Evolutionary conservation across 2,329 filamentous ascomycete genomes (phyloP), one percentile per base, ranked within the genome.

Genomic region (Leptographium lundbergii): DNA sequence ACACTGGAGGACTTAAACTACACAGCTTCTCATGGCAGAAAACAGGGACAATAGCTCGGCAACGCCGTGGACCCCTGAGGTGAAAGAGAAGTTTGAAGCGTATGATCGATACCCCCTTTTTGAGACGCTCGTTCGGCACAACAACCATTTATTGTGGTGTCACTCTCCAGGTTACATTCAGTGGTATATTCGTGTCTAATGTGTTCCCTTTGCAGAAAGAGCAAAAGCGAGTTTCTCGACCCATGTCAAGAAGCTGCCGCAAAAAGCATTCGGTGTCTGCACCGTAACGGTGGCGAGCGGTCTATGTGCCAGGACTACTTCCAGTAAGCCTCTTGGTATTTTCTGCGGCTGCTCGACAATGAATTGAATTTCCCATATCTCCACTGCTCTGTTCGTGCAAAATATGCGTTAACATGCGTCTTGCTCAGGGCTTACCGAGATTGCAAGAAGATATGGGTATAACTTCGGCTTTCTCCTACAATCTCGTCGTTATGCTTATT

Each of bases 291-390:
- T 25, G 91, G 89, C 17, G 90, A 97, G 69, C 82, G 85, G 64
- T 77, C 85, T n/a, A 88, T 97, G 87, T 99, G 94, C 70, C 79
- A 81, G 64, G 92, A 97, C 71, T 97, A 95, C 70, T 97, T 99
- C 69, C 89, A 96, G 91, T 96, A 71, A 34, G 36, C 32, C 17
- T 14, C 22, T 50, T 27, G 0, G 3, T 19, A 19, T n/a, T 45
- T n/a, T n/a, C 17, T n/a, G 6, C 19, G 14, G 36, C 36, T 39
- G 36, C 13, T 39, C 6, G 36, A 34, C 32, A 34, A 34, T 10
- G 10, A 34, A 34, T 11, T 34, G 32, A 9, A 6, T 34, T 34
- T 6, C 32, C 9, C 7, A 9, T 34, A 34, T 34, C 32, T 34
- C 7, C 32, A 34, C 32, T 34, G 6, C 32, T 34, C 32, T 34